Conservation (phyloP, 169 alveolate species). For the Ichthyophthirius multifiliis region DNA sequence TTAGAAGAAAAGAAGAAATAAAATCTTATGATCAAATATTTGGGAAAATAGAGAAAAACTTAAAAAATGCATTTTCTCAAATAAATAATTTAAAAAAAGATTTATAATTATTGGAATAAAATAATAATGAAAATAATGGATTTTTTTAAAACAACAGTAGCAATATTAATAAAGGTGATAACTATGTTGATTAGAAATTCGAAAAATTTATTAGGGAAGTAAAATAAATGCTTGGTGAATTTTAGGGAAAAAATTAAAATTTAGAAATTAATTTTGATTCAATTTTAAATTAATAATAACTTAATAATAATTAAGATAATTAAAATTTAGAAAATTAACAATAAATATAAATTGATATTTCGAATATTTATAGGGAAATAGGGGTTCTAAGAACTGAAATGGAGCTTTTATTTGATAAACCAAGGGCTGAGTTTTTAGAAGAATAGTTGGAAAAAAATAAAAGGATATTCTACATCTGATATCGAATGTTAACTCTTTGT, state of each 20-base stretch:
- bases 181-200: neutral
- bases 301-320: neutral
- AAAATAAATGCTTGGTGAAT: neutral
- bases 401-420: neutral
- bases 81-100: neutral
- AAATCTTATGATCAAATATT: neutral
- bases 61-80: neutral
- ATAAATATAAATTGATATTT: constrained; percentile 1
- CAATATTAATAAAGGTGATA: neutral
- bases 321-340: no score
- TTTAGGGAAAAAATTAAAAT: no score
- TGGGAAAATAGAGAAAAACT: constrained; percentile 10
- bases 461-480: neutral
- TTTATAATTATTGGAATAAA: neutral
- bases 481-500: neutral
- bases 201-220: constrained; percentile 13
- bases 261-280: neutral
- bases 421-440: neutral
- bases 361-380: constrained; percentile 9
- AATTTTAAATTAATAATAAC: neutral
- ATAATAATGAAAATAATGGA: no score
- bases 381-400: constrained; percentile 18
- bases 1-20: neutral
- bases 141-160: no score
- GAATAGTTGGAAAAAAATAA: neutral